A percentile compares a stretch with the other conserved stretches of the same genome.
Evolutionary conservation across 805 yeast genomes (phyloP).

Genomic region (Ogataea wickerhamii): DNA sequence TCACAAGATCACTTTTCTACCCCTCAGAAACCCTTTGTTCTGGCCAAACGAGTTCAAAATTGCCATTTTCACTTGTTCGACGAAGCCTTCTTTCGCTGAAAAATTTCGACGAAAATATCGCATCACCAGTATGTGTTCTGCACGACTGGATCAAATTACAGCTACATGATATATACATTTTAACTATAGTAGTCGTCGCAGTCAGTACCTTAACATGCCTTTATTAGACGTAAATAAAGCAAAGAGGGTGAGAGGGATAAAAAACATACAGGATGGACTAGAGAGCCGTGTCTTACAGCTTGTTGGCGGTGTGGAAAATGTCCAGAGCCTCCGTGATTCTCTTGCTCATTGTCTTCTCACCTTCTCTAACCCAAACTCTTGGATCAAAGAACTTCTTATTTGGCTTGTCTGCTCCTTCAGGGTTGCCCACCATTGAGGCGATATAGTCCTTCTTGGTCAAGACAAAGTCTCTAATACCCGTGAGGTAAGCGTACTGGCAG

Average conservation of each 20-base stretch:
- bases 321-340: constrained; percentile 83
- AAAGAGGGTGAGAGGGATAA: not conserved
- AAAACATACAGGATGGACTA: not conserved
- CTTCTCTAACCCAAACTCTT: constrained; percentile 99
- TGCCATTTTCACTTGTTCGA: not conserved
- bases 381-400: constrained; percentile 99
- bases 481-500: constrained; percentile 96
- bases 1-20: not conserved
- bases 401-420: constrained; percentile 98
- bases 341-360: constrained; percentile 95
- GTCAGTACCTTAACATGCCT: too few relatives aligned
- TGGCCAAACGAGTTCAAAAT: not conserved
- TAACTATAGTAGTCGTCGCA: too few relatives aligned
- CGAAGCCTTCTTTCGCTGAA: not conserved
- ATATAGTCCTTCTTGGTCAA: constrained; percentile 95
- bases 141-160: not conserved
- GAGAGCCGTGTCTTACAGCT: constrained; percentile 39
- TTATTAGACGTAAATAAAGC: not conserved
- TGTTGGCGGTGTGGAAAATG: constrained; percentile 77
- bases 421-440: constrained; percentile 91
- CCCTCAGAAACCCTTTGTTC: too few relatives aligned
- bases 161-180: too few relatives aligned
- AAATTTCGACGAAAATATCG: not conserved
- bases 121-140: not conserved
- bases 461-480: constrained; percentile 97